Evolutionary conservation across 2,329 filamentous ascomycete species (phyloP), one percentile per base, ranked within the genome.

Genomic region (Sodiomyces alkalinus): DNA sequence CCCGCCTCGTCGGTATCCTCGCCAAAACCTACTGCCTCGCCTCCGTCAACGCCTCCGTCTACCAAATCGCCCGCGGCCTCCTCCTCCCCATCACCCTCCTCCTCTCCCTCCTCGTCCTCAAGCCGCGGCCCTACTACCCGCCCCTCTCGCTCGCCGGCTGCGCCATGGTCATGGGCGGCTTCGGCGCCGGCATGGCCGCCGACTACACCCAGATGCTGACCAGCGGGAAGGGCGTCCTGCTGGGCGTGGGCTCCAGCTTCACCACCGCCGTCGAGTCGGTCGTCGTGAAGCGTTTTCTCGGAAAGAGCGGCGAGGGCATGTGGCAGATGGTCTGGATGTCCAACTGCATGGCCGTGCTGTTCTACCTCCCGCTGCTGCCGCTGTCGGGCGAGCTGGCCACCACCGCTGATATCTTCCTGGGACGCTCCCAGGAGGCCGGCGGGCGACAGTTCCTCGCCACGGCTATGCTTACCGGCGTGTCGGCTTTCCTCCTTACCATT

Each of bases 301-400:
- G 41, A 14, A 43, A 43, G 39, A 39, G 38, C 27, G 34, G 35
- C 27, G 41, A 43, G 31, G 41, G 41, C 18, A 43, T 43, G 39
- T 43, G 41, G 41, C 41, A 43, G 38, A 43, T 43, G 41, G 41
- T 43, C 17, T 43, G 41, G 41, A 43, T 43, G 41, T 43, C 41
- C 15, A 43, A 43, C 38, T 38, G 33, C 22, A 41, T 43, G 41
- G 41, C 41, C 9, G 19, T 41, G 8, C 34, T 41, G 22, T 43
- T 43, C 31, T 43, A 43, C 11, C 32, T 41, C 11, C 41, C 41
- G 14, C 41, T 43, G 16, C 34, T 43, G 11, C 41, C 41, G 19
- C 39, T 43, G 11, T 43, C 41, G 3, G 41, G 41, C 12, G 41
- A 43, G 24, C 34, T 43, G 19, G 26, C 16, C 23, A 37, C 41